Evolutionary conservation across 2,329 filamentous ascomycete genomes (phyloP), one percentile per base, ranked within the genome.

Genomic region (Penicillium sp.): DNA sequence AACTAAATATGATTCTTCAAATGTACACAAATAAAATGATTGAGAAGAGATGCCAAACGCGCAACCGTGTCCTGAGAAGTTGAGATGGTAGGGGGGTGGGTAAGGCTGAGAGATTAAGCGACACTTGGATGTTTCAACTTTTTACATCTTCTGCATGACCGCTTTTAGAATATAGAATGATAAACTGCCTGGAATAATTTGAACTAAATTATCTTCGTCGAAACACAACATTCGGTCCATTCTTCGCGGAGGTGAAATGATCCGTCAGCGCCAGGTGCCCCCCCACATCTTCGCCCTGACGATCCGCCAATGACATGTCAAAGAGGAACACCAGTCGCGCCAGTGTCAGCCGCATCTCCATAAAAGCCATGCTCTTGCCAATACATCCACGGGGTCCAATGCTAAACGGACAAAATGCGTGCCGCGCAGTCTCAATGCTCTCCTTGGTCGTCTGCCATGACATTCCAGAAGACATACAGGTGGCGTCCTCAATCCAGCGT

Each of bases 341-440:
- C 43, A 78, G 55, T 8, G 74, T 75, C 50, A 76, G 54, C n/a
- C 68, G 66, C 67, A 78, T 71, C 59, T 78, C 76, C 68, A 77
- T 73, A 49, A 77, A 70, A 2, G 77, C 77, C 72, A 79, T 71
- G 39, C 71, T 71, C 63, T 78, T 78, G 6, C 76, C 77, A 57
- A 77, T 73, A 52, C 77, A 79, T 1, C 75, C 75, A 2, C 76
- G 70, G 1, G 73, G 74, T 0, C 77, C 77, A 38, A 78, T 73
- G 42, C 72, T 75, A 50, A 79, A 79, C 8, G 90, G 88, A 61
- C 87, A 91, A 74, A 90, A 93, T 0, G 89, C 89, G 35, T 80
- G 81, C 50, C 88, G 83, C 2, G 89, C 87, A 6, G 78, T 68
- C 3, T 76, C 73, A 52, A 74, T 68, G 1, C 84, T 82, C 1